Evolutionary conservation across 2,329 filamentous ascomycete species (phyloP).

Genomic region (Decorospora gaudefroyi): DNA sequence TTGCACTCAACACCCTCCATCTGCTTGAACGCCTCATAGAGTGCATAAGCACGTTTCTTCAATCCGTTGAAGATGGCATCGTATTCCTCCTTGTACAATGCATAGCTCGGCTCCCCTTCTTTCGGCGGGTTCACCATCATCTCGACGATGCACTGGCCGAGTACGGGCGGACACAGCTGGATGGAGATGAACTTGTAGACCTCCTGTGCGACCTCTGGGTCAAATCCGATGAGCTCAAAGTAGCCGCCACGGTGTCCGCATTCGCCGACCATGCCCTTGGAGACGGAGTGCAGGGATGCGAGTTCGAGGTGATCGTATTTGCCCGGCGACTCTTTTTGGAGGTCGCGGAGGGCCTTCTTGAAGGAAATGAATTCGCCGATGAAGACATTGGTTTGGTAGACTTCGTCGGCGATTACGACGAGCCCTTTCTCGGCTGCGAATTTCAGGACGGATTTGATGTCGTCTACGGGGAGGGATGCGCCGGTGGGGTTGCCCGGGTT

Average conservation of each 20-base stretch:
- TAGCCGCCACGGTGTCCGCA: conserved; percentile 97
- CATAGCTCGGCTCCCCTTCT: conserved; percentile 79
- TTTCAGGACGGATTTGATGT: conserved; percentile 83
- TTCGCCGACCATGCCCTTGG: conserved; percentile 98
- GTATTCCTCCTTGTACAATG: conserved; percentile 85
- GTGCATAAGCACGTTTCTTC: conserved; percentile 75
- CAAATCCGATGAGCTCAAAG: conserved; percentile 93
- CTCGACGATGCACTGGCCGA: conserved; percentile 95
- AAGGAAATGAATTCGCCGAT: conserved; percentile 92
- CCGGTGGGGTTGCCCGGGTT: conserved; percentile 98
- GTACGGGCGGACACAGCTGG: conserved; percentile 91
- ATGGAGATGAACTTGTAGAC: conserved; percentile 99
- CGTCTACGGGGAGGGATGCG: conserved; percentile 75
- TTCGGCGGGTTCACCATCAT: conserved; percentile 96
- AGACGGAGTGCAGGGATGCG: conserved; percentile 87
- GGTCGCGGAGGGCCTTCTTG: conserved; percentile 80
- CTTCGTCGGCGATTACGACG: conserved; percentile 92
- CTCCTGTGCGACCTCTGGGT: conserved; percentile 81
- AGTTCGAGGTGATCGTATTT: conserved; percentile 86
- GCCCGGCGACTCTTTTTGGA: conserved; percentile 71
- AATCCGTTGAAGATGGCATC: conserved; percentile 78
- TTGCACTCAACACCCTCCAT: conserved; percentile 97
- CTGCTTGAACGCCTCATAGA: conserved; percentile 86
- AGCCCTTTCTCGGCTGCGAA: conserved; percentile 84
- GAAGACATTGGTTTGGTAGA: conserved; percentile 99